Conservation (phyloP, 225 moss, liverwort and hornwort species). For the Asterella californica region DNA sequence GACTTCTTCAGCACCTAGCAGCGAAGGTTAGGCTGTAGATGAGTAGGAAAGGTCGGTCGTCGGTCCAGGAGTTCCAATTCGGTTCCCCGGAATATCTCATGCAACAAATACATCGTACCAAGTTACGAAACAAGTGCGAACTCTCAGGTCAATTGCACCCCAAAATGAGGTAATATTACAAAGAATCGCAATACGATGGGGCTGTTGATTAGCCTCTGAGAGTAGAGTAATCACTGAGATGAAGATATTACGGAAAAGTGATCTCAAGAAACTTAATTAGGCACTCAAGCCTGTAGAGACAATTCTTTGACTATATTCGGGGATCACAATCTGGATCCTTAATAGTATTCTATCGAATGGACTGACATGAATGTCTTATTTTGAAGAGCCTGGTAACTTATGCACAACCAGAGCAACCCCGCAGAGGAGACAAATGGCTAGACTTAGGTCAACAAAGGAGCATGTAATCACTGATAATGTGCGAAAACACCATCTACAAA, state of each 20-base stretch:
- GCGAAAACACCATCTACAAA: neutral
- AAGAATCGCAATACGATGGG: constrained; percentile 13
- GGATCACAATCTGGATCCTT: constrained; percentile 18
- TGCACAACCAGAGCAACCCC: constrained; percentile 31
- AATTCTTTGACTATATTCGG: constrained; percentile 16
- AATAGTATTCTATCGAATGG: constrained; percentile 1
- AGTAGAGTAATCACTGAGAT: neutral
- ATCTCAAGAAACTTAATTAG: neutral
- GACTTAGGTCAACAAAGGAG: constrained; percentile 17
- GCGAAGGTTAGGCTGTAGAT: no score
- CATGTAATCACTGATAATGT: neutral
- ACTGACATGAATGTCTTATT: constrained; percentile 25
- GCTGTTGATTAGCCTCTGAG: neutral
- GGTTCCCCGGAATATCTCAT: no score
- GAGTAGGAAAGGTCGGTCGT: no score
- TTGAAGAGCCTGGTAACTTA: constrained; percentile 26
- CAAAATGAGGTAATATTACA: constrained; percentile 7
- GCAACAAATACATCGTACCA: neutral
- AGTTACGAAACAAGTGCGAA: neutral
- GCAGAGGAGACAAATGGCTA: constrained; percentile 17
- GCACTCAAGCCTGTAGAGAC: constrained; percentile 6
- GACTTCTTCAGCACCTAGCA: no score
- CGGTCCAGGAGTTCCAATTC: no score
- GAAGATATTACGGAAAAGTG: neutral
- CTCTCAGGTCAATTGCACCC: neutral